These are phyloP conservation scores for Carex arenaria DNA, from an alignment of 202 grass and related monocot species.

Conservation along the genomic window DNA sequence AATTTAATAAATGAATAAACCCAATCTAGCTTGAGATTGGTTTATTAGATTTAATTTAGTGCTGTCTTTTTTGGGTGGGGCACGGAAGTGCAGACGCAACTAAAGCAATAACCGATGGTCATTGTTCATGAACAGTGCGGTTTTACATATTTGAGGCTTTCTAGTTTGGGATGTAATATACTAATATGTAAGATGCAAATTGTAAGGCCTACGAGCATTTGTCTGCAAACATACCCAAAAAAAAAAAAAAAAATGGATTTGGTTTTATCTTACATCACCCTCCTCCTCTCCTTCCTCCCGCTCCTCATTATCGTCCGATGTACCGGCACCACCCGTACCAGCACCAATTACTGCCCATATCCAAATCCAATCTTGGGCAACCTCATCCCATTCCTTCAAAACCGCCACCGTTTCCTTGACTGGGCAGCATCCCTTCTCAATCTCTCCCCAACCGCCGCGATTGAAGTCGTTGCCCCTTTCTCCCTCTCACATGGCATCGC, in stretches of 20 bases:
- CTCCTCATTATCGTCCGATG: conserved; percentile 15
- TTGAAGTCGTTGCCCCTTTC: conserved; percentile 42
- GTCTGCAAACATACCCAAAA: no score
- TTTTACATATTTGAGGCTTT: no score
- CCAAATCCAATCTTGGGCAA: conserved; percentile 44
- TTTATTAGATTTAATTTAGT: no score
- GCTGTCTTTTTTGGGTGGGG: no score
- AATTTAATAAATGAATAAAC: no score
- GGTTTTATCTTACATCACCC: background rate
- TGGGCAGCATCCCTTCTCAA: conserved; percentile 46
- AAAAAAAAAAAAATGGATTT: background rate
- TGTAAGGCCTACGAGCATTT: no score
- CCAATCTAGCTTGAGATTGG: no score
- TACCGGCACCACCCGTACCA: background rate
- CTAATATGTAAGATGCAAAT: no score
- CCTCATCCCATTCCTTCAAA: conserved; percentile 52
- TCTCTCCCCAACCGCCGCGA: conserved; percentile 34
- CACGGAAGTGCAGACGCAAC: no score
- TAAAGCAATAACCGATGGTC: no score
- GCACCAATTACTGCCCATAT: conserved; percentile 31
- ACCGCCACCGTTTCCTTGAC: conserved; percentile 65
- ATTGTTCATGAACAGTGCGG: no score
- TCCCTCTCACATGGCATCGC: conserved; percentile 37
- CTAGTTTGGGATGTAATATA: no score
- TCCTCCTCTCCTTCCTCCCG: conserved; percentile 12